Conservation (phyloP, 495 filamentous ascomycete species). For the Acidiella bohemica region DNA sequence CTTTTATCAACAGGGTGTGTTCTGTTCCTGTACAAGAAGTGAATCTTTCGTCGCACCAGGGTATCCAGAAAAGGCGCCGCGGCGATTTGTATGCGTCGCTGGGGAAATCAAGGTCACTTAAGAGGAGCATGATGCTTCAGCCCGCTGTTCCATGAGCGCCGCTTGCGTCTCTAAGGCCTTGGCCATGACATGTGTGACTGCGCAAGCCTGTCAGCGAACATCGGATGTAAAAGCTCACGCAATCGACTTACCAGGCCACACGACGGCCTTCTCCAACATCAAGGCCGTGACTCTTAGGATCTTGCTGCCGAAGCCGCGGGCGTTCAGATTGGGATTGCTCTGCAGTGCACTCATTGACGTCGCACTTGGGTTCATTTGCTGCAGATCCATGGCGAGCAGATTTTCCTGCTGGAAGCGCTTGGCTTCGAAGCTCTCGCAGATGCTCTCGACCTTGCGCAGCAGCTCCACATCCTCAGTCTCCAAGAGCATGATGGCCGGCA, state of each 20-base stretch:
- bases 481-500: slow-evolving; percentile 76
- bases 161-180: slow-evolving; percentile 77
- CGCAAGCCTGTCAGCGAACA: slow-evolving; percentile 24
- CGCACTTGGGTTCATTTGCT: slow-evolving; percentile 32
- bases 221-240: slow-evolving; percentile 1
- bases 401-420: slow-evolving; percentile 44
- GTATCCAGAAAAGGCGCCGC: too few relatives aligned
- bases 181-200: slow-evolving; percentile 80
- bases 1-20: too few relatives aligned
- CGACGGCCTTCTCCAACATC: slow-evolving; percentile 76
- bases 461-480: slow-evolving; percentile 88
- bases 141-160: slow-evolving; percentile 50
- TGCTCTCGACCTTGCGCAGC: slow-evolving; percentile 68
- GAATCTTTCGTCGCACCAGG: too few relatives aligned
- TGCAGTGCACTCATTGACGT: slow-evolving; percentile 34
- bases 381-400: slow-evolving; percentile 27
- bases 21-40: too few relatives aligned
- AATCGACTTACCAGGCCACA: slow-evolving; percentile 73
- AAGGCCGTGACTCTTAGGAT: slow-evolving; percentile 76
- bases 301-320: slow-evolving; percentile 69
- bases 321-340: slow-evolving; percentile 44
- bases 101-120: neutral
- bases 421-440: slow-evolving; percentile 61
- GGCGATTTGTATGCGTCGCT: too few relatives aligned
- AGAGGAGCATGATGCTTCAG: slow-evolving; percentile 22